Conservation (phyloP, 2,329 filamentous ascomycete genomes). For the Botrytis fragariae region DNA sequence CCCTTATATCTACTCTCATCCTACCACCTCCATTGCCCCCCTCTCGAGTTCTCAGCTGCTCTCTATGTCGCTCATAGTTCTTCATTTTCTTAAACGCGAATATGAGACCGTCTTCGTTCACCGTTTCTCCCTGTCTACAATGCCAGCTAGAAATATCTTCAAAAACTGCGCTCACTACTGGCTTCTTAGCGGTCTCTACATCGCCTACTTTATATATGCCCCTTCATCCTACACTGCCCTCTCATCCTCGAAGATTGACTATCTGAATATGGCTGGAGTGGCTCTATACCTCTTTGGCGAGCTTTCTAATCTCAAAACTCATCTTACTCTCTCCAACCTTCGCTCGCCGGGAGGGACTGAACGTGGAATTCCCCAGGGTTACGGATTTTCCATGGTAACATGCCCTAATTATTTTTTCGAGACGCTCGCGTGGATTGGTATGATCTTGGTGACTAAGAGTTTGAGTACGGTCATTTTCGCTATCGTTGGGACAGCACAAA, state of each 20-base stretch:
- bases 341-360: constrained; percentile 78
- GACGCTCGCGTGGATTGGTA: constrained; percentile 77
- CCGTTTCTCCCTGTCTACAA: constrained; percentile 90
- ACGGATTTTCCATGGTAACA: constrained; percentile 83
- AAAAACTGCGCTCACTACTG: constrained; percentile 97
- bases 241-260: constrained; percentile 37
- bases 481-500: constrained; percentile 68
- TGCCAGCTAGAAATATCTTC: constrained; percentile 88
- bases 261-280: constrained; percentile 64
- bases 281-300: constrained; percentile 76
- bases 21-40: constrained; percentile 44
- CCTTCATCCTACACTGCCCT: constrained; percentile 66
- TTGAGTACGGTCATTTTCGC: constrained; percentile 77
- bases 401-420: constrained; percentile 99
- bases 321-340: constrained; percentile 74
- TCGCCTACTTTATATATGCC: constrained; percentile 81
- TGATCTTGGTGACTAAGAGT: constrained; percentile 76
- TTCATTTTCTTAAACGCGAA: constrained; percentile 95
- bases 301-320: constrained; percentile 74
- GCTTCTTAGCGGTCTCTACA: constrained; percentile 74
- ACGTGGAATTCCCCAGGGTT: constrained; percentile 80
- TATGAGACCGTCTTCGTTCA: constrained; percentile 92
- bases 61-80: constrained; percentile 67
- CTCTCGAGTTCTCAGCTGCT: constrained; percentile 70
- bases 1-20: constrained; percentile 64